These are phyloP conservation scores for Aspergillus novofumigatus DNA, from an alignment of 2,329 filamentous ascomycete genomes.

Conservation along the genomic window DNA sequence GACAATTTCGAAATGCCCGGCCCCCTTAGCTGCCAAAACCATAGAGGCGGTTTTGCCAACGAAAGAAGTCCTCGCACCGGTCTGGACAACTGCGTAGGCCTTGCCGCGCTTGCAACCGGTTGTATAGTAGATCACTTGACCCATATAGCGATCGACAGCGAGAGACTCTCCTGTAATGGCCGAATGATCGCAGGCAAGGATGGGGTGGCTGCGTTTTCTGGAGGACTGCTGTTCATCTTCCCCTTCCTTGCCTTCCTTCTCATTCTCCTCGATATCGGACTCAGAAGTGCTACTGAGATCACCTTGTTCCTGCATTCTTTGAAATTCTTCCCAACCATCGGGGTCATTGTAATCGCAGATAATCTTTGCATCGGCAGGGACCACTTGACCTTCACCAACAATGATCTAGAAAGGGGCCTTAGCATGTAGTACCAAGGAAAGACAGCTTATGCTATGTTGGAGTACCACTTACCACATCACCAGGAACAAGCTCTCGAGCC, in stretches of 20 bases:
- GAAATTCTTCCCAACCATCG: conserved; percentile 64
- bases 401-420: conserved; percentile 49
- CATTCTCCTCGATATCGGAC: conserved; percentile 52
- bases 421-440: conserved; percentile 8
- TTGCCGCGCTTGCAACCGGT: conserved; percentile 79
- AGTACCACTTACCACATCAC: conserved; percentile 61
- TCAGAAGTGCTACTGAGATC: conserved; percentile 49
- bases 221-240: conserved; percentile 14
- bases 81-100: conserved; percentile 65
- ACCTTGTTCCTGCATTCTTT: conserved; percentile 60
- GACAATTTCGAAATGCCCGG: conserved; percentile 75
- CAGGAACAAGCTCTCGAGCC: conserved; percentile 68
- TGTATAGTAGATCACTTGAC: conserved; percentile 71
- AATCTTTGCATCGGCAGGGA: conserved; percentile 65
- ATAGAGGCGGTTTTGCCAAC: conserved; percentile 71
- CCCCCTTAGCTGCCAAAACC: conserved; percentile 69
- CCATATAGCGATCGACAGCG: conserved; percentile 65
- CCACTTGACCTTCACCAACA: conserved; percentile 66
- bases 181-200: conserved; percentile 72
- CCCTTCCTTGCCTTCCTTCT: conserved; percentile 51
- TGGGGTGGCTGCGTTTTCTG: conserved; percentile 53
- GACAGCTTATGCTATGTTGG: neutral
- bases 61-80: conserved; percentile 67
- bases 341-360: conserved; percentile 68
- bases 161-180: conserved; percentile 77